Base-by-base conservation (phyloP, 352 stramenopile species). In the Globisporangium orthogonon region DNA sequence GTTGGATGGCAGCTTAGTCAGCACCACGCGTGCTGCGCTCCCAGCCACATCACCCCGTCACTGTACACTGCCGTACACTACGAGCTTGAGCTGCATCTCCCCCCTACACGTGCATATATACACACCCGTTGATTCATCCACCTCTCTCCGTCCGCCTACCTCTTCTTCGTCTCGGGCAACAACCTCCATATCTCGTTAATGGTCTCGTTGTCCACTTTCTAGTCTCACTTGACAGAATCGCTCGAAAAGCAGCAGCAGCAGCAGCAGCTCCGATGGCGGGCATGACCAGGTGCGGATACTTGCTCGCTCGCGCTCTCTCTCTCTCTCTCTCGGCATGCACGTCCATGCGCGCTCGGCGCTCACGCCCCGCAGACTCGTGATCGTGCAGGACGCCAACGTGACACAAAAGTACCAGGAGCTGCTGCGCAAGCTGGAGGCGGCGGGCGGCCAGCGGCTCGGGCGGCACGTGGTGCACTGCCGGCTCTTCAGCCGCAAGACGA, bases 331-430 rank as follows among this genome's bases (percentile, higher is more conserved):
- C 59, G 2, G 33, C 33, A 37, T 37, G 33, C 23, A 23, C 23
- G 23, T 65, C 13, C 62, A 33, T 0, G 35, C 3, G 47, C 33
- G 47, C 56, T 18, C 7, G 14, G 18, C 9, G 31, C 6, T 40
- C 15, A 18, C 17, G 5, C 35, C 3, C n/a, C 37, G 30, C 50
- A 93, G 83, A 70, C 76, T 93, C 33, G 76, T 89, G 63, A 88
- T 93, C 63, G 71, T 93, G 39, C 80, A 88, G 56, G 83, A 91
- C 54, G 64, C 71, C 47, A 90, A 91, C 50, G 78, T 91, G 56
- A 89, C 83, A 50, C 76, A 89, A 52, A 89, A 90, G 67, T 94
- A 94, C 69, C 85, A 94, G 60, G 81, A 92, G 57, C 65, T 94
- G 46, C 69, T 94, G 67, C 83, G 83, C n/a, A 92, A 92, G 60